phyloP scores from a whole-genome alignment of 495 filamentous ascomycete genomes.

The Annulohypoxylon maeteangense region DNA sequence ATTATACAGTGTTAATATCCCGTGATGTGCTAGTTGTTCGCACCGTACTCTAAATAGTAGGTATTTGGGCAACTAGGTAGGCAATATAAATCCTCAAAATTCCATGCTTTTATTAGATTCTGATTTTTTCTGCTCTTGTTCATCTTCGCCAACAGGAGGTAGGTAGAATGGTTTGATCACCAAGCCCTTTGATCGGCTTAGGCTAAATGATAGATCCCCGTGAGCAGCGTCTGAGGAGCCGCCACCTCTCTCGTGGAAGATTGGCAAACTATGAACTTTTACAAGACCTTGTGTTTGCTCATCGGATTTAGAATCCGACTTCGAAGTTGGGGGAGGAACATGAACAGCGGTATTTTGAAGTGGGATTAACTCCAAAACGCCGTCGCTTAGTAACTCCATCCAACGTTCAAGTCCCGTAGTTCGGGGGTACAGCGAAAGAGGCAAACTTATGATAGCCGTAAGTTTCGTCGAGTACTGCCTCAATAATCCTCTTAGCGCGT shows the following conservation, averaged over 20 bases:
- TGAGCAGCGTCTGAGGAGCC: conserved; percentile 78
- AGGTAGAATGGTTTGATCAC: conserved; percentile 89
- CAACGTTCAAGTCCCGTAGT: conserved; percentile 81
- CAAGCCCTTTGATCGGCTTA: conserved; percentile 82
- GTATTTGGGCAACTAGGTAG: too few species aligned
- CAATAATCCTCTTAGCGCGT: conserved; percentile 78
- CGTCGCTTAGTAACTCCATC: conserved; percentile 87
- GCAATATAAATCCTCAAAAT: conserved; percentile 62
- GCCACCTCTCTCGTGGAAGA: conserved; percentile 86
- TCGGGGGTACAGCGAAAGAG: conserved; percentile 83
- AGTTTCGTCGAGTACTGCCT: conserved; percentile 71
- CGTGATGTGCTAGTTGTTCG: not conserved
- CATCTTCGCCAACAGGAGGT: conserved; percentile 86
- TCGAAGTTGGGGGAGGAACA: conserved; percentile 57
- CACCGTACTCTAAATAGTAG: not conserved
- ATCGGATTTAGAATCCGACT: conserved; percentile 61
- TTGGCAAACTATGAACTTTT: conserved; percentile 81
- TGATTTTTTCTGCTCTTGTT: conserved; percentile 69
- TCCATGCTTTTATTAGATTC: conserved; percentile 64
- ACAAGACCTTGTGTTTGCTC: conserved; percentile 89
- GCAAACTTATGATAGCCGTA: conserved; percentile 80
- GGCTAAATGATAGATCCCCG: conserved; percentile 88
- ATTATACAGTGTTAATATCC: conserved; percentile 12
- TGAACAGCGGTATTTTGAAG: conserved; percentile 76
- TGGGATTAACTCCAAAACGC: conserved; percentile 87